Evolutionary conservation across 345 rosid genomes (phyloP).

Genomic region (Eucalyptus marginata): DNA sequence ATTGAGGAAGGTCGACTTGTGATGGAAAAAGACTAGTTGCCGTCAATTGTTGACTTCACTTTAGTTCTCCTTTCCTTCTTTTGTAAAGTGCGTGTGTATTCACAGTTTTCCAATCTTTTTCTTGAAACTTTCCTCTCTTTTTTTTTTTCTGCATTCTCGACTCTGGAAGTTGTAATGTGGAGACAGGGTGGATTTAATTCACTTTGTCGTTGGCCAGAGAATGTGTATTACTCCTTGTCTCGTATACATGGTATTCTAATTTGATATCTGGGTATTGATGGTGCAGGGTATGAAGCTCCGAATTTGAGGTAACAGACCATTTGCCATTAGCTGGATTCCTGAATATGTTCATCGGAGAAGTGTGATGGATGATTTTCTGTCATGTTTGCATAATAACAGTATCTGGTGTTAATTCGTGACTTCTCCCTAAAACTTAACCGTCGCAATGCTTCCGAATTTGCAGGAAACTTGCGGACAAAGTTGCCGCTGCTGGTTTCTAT

Average conservation of each 20-base stretch:
- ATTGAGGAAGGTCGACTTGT: neutral
- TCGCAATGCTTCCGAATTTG: neutral
- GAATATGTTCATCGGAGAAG: neutral
- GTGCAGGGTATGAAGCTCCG: constrained; percentile 79
- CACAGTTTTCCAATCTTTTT: neutral
- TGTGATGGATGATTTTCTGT: neutral
- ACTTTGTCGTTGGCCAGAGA: neutral
- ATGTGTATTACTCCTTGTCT: neutral
- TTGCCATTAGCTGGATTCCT: neutral
- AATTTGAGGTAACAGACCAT: constrained; percentile 41
- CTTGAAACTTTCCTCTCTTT: neutral
- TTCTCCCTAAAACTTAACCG: neutral
- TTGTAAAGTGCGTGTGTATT: neutral
- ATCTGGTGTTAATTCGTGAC: neutral
- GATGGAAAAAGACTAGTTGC: neutral
- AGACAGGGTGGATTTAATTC: neutral
- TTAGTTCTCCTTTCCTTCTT: neutral
- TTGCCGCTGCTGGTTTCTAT: constrained; percentile 59
- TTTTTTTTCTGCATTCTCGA: neutral
- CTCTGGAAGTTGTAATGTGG: neutral
- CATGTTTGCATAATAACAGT: neutral
- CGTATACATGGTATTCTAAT: neutral
- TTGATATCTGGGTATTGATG: neutral
- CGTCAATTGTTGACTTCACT: neutral
- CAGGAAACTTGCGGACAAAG: constrained; percentile 73